phyloP scores from a whole-genome alignment of 352 stramenopile genomes.

The Pythium phragmiticola region DNA sequence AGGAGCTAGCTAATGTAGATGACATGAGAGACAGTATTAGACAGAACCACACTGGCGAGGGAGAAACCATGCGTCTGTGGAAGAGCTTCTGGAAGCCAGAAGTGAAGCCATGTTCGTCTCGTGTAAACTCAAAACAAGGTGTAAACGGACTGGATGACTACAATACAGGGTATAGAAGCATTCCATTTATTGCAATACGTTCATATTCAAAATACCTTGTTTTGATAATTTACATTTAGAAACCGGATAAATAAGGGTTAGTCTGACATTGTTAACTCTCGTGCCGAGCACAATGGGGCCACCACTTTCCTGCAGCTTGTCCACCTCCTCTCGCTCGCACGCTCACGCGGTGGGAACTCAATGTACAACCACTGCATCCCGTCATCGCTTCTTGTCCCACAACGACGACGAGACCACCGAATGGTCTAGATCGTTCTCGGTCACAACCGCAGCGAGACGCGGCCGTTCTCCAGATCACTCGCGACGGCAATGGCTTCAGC shows the following conservation, averaged over 20 bases:
- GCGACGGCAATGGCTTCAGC: slow-evolving; percentile 20
- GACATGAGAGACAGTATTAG: too few relatives aligned
- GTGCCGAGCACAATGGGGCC: neutral
- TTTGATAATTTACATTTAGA: slow-evolving; percentile 7
- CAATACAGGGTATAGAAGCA: neutral
- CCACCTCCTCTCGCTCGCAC: too few relatives aligned
- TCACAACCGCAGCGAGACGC: slow-evolving; percentile 11
- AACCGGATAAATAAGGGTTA: slow-evolving; percentile 2
- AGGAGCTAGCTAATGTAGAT: too few relatives aligned
- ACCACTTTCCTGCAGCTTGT: too few relatives aligned
- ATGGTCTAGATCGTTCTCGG: neutral
- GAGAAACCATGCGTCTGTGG: neutral
- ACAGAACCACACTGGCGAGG: too few relatives aligned
- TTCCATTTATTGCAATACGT: too few relatives aligned
- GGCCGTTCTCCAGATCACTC: slow-evolving; percentile 22
- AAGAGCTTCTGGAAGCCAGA: slow-evolving; percentile 16
- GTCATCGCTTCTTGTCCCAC: too few relatives aligned
- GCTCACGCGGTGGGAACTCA: too few relatives aligned
- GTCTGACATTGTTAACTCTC: neutral
- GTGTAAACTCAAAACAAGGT: slow-evolving; percentile 4
- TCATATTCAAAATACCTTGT: neutral
- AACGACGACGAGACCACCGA: neutral
- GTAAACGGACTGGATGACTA: neutral
- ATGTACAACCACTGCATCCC: too few relatives aligned
- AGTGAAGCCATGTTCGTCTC: slow-evolving; percentile 24